phyloP scores from a whole-genome alignment of 768 basidiomycete genomes.

The Leucocoprinus sp. region DNA sequence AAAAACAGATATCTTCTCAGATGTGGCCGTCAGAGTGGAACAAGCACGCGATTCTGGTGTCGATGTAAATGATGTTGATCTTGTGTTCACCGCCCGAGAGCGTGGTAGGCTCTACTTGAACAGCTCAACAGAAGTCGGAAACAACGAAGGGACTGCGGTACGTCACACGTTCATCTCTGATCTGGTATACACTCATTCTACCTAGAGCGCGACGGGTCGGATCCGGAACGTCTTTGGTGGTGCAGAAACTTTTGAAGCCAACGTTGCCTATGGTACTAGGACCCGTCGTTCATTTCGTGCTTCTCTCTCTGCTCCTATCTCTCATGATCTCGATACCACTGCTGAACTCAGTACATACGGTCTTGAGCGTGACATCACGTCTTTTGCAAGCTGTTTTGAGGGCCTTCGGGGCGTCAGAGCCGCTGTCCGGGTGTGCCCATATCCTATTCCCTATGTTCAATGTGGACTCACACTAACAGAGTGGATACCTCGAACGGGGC shows the following conservation, averaged over 20 bases:
- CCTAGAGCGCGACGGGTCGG: slow-evolving; percentile 64
- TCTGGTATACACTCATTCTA: slow-evolving; percentile 1
- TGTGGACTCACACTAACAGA: slow-evolving; percentile 20
- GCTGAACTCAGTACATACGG: slow-evolving; percentile 69
- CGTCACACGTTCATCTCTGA: slow-evolving; percentile 23
- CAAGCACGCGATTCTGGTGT: slow-evolving; percentile 46
- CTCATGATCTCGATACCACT: slow-evolving; percentile 50
- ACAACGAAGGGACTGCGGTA: slow-evolving; percentile 90
- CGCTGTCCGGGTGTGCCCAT: slow-evolving; percentile 67
- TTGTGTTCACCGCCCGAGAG: slow-evolving; percentile 75
- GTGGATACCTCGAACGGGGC: slow-evolving; percentile 29
- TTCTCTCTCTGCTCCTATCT: slow-evolving; percentile 53
- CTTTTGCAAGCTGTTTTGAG: slow-evolving; percentile 67
- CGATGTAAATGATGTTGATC: slow-evolving; percentile 57
- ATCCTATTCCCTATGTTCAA: slow-evolving; percentile 12
- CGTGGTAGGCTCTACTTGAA: slow-evolving; percentile 69
- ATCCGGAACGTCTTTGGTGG: slow-evolving; percentile 88
- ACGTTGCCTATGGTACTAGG: slow-evolving; percentile 77
- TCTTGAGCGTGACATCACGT: slow-evolving; percentile 71
- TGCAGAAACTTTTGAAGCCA: slow-evolving; percentile 81
- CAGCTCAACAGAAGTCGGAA: slow-evolving; percentile 86
- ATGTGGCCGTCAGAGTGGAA: slow-evolving; percentile 58
- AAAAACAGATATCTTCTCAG: slow-evolving; percentile 70
- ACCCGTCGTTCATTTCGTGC: slow-evolving; percentile 80
- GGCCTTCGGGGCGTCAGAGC: slow-evolving; percentile 57